These are phyloP conservation scores for Cardamine occulta DNA, from an alignment of 345 rosid genomes.

Conservation along the genomic window DNA sequence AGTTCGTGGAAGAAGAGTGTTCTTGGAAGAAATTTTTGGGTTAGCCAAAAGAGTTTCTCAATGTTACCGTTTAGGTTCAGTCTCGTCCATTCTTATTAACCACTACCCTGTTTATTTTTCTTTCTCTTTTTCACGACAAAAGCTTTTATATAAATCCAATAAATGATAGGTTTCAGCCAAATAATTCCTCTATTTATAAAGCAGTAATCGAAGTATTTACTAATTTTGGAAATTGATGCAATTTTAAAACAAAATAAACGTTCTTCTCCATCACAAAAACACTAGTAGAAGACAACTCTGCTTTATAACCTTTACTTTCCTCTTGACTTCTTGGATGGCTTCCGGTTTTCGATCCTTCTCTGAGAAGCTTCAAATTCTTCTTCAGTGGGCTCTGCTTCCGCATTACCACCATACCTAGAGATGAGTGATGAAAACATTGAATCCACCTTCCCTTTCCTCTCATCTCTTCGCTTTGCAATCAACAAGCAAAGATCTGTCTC, in stretches of 20 bases:
- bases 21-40: conserved; percentile 16
- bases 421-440: conserved; percentile 80
- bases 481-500: conserved; percentile 59
- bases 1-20: conserved; percentile 5
- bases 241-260: background rate
- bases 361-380: conserved; percentile 88
- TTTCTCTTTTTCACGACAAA: background rate
- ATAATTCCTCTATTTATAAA: background rate
- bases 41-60: background rate
- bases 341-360: conserved; percentile 56
- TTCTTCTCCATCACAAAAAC: conserved; percentile 1
- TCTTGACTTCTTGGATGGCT: conserved; percentile 53
- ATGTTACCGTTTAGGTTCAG: background rate
- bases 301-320: conserved; percentile 40
- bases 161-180: too few species aligned
- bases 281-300: conserved; percentile 18
- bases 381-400: conserved; percentile 69
- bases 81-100: background rate
- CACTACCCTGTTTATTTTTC: too few species aligned
- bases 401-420: conserved; percentile 66
- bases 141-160: too few species aligned
- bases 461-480: conserved; percentile 62
- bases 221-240: background rate
- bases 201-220: background rate
- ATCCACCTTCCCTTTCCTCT: conserved; percentile 71